Base-by-base conservation (phyloP, 257 asterid species). In the Galeopsis tetrahit region DNA sequence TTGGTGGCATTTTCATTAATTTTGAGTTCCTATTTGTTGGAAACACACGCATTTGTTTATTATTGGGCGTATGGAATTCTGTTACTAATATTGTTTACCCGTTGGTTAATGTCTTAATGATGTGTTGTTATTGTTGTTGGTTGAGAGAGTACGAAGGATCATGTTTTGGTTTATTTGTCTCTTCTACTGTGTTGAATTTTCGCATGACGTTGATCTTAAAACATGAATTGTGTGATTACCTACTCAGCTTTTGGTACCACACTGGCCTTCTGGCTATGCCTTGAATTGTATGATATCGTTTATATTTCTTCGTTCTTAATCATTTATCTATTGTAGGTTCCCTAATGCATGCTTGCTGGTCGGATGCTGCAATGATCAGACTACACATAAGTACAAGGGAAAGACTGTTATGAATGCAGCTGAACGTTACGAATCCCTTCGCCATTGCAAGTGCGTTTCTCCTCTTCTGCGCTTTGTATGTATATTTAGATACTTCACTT, bases 381-480 rank as follows among this genome's bases (percentile, higher is more conserved):
- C 82, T 42, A 90, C 97, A 2, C 91, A 88, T 81, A 88, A 79
- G 76, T 86, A 49, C 79, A 90, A 90, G 88, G 97, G 95, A 2
- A 88, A 88, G 82, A 90, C 95, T 59, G 95, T 90, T 43, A 90
- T 90, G 95, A 86, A 75, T 21, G 95, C 82, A 10, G 31, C 40
- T 43, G 97, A 90, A 82, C 90, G 95, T 13, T 88, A 85, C 53
- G 97, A 90, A 79, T 88, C 97, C 62, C 85, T 90, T 57, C 90
- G 92, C 33, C 97, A 90, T 60, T 88, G 97, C 97, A 90, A 71
- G 93, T 87, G 9, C 39, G 77, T 75, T 32, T 8, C 56, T 56
- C 32, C 4, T 43, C 52, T 39, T 33, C 6, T 32, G 35, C 31
- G 21, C 60, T 28, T 63, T 2, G 4, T 52, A 43, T 70, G 57